Evolutionary conservation across 495 filamentous ascomycete genomes (phyloP).

Genomic region (Penicillium soppii): DNA sequence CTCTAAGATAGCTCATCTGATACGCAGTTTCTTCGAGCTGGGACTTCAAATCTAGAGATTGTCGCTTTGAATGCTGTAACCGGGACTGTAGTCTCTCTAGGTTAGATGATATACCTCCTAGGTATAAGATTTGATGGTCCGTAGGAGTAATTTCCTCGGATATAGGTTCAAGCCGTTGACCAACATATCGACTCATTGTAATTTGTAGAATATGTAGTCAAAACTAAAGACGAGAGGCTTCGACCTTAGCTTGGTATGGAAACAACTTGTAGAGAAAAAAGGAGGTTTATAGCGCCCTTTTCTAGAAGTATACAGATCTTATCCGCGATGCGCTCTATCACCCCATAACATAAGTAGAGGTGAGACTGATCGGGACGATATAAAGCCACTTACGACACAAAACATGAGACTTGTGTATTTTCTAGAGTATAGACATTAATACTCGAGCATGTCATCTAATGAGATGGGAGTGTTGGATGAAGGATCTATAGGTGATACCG

Average conservation of each 20-base stretch:
- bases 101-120: constrained; percentile 8
- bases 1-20: constrained; percentile 18
- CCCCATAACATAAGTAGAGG: neutral
- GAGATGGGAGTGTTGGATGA: neutral
- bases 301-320: neutral
- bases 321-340: neutral
- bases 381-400: neutral
- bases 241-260: neutral
- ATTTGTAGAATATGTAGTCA: neutral
- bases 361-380: neutral
- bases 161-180: constrained; percentile 9
- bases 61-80: constrained; percentile 3
- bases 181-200: constrained; percentile 2
- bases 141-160: constrained; percentile 11
- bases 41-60: constrained; percentile 1
- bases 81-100: constrained; percentile 11
- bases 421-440: neutral
- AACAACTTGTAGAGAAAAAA: neutral
- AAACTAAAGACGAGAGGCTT: neutral
- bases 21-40: constrained; percentile 11
- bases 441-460: neutral
- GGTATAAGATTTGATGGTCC: constrained; percentile 11
- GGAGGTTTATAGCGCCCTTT: neutral
- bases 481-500: neutral
- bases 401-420: neutral